Evolutionary conservation across 495 filamentous ascomycete species (phyloP).

Genomic region (Tirmania nivea): DNA sequence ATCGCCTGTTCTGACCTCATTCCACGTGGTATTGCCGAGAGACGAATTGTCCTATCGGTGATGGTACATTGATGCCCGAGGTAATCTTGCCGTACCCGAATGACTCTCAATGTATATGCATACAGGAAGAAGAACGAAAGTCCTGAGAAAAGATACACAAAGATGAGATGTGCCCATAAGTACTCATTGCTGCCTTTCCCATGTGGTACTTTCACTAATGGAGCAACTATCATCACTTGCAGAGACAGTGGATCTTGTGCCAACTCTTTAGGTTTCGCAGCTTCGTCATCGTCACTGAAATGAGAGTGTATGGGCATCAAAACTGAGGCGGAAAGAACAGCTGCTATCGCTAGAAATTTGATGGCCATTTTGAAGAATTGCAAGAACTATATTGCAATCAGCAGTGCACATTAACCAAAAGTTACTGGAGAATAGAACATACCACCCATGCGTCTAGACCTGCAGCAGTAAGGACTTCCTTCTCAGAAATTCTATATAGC

Average conservation of each 20-base stretch:
- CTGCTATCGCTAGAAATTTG: constrained; percentile 52
- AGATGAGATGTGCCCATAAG: constrained; percentile 82
- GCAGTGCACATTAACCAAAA: too few species aligned
- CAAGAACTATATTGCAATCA: constrained; percentile 39
- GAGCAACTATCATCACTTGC: too few species aligned
- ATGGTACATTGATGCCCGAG: constrained; percentile 81
- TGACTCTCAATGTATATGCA: constrained; percentile 59
- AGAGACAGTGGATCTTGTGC: too few species aligned
- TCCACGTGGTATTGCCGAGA: constrained; percentile 71
- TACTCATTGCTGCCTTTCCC: constrained; percentile 25
- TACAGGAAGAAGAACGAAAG: constrained; percentile 67
- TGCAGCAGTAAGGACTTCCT: constrained; percentile 72
- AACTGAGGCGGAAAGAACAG: constrained; percentile 57
- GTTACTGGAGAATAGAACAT: constrained; percentile 18
- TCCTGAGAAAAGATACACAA: constrained; percentile 74
- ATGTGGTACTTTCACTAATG: too few species aligned
- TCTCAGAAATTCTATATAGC: constrained; percentile 69
- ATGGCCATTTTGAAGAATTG: constrained; percentile 88
- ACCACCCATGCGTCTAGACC: constrained; percentile 91
- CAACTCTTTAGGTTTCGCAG: too few species aligned
- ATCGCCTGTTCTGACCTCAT: constrained; percentile 64
- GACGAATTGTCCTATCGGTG: constrained; percentile 77
- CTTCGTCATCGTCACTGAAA: constrained; percentile 20
- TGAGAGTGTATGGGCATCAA: constrained; percentile 69
- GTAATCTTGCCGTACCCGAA: constrained; percentile 70